Base-by-base conservation (phyloP, 2,329 filamentous ascomycete species). In the Fusarium sp. region DNA sequence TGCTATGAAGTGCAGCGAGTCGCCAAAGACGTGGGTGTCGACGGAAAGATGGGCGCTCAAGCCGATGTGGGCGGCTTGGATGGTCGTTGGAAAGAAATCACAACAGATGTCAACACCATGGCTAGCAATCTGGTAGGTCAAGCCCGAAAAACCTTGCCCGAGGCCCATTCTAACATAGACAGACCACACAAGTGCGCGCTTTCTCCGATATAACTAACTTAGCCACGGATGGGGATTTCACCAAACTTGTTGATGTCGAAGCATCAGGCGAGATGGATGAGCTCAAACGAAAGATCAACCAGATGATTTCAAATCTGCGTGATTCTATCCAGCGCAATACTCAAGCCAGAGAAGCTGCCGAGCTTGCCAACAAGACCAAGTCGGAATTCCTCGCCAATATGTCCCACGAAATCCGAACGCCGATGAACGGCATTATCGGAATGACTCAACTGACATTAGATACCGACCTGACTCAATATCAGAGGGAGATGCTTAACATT, bases 181-280 rank as follows among this genome's bases (percentile, higher is more conserved):
- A 97, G 83, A 98, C 95, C 5, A 96, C 95, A 1, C 96, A 99
- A 87, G 96, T 99, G 74, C 91, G 96, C 73, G 96, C 96, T 37
- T 99, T 99, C 80, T 96, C 94, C 55, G 95, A 98, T 78, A 98
- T 99, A 74, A 97, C 95, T n/a, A 97, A 97, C 79, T 90, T 96
- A 37, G 96, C 96, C 30, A 97, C 95, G 62, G 94, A 97, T 77
- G 96, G 96, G 68, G 95, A 99, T 80, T 98, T 98, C 79, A 97
- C 93, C 26, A 97, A 97, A 78, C 89, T 97, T 60, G 95, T 99
- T 78, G 97, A 96, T 47, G 95, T 99, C 18, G 94, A 97, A 79
- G 96, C 96, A 20, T 97, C 95, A 13, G 96, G 96, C 69, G 96
- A 99, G 80, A 98, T 99, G 96, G 96, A 98, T 80, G 95, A 98